phyloP scores from a whole-genome alignment of 192 early-diverging fungal genomes.

The Chytriomyces hyalinus region DNA sequence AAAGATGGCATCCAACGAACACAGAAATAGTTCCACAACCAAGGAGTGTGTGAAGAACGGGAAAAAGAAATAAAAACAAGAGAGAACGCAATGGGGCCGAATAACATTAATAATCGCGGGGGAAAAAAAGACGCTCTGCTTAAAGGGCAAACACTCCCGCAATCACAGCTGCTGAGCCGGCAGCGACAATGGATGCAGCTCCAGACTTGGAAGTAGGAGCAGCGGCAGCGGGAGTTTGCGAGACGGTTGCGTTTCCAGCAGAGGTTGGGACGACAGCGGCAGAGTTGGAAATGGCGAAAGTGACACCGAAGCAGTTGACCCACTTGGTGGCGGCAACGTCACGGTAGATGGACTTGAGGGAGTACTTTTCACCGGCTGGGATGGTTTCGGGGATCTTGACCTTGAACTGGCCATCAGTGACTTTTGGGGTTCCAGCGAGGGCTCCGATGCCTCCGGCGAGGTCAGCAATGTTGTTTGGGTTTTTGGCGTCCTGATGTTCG shows the following conservation, averaged over 20 bases:
- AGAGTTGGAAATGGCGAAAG: not conserved
- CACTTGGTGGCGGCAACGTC: not conserved
- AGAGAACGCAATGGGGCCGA: too few species aligned
- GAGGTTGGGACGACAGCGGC: not conserved
- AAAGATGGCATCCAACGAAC: too few species aligned
- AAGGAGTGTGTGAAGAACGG: too few species aligned
- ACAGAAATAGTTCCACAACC: too few species aligned
- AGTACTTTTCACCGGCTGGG: not conserved
- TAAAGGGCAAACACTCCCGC: too few species aligned
- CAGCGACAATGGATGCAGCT: not conserved
- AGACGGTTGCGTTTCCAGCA: not conserved
- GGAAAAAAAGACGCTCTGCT: too few species aligned
- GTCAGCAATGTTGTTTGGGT: not conserved
- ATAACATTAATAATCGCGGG: too few species aligned
- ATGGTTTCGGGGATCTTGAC: not conserved
- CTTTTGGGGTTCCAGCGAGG: not conserved
- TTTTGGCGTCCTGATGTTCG: not conserved
- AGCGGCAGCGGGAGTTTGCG: too few species aligned
- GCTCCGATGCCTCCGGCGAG: not conserved
- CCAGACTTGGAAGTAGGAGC: not conserved
- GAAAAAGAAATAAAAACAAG: too few species aligned
- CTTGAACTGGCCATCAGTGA: not conserved
- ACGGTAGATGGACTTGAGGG: slow-evolving; percentile 5
- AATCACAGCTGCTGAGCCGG: slow-evolving; percentile 3
- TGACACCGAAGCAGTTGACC: slow-evolving; percentile 2